Evolutionary conservation across 1,284 basidiomycete species (phyloP).

Genomic region (Trichosporon sp.): DNA sequence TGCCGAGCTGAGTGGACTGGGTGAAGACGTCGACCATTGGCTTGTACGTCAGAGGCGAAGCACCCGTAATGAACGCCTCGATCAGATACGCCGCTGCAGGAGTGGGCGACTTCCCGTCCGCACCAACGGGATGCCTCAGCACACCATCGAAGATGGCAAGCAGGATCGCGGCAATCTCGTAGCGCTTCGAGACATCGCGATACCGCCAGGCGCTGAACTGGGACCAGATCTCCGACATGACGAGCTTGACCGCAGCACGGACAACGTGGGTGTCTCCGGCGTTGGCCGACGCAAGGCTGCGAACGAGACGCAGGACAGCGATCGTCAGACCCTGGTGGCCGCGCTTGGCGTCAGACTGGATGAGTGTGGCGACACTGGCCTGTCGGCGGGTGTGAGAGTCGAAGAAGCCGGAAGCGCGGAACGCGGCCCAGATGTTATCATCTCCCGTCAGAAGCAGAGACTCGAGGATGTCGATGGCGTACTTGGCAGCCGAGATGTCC

Average conservation of each 20-base stretch:
- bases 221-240: conserved; percentile 35
- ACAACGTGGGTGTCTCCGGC: conserved; percentile 26
- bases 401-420: conserved; percentile 40
- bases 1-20: conserved; percentile 26
- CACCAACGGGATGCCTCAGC: conserved; percentile 30
- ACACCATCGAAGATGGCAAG: conserved; percentile 31
- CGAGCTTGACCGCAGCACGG: conserved; percentile 34
- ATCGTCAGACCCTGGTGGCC: conserved; percentile 36
- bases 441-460: conserved; percentile 29
- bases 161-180: conserved; percentile 30
- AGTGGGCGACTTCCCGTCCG: conserved; percentile 20
- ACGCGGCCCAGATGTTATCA: conserved; percentile 29
- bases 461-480: conserved; percentile 36
- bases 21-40: conserved; percentile 39
- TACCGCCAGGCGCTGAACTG: conserved; percentile 42
- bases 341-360: conserved; percentile 30
- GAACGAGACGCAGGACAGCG: conserved; percentile 35
- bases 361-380: conserved; percentile 28
- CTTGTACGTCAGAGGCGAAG: conserved; percentile 39
- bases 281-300: conserved; percentile 25
- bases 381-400: conserved; percentile 28
- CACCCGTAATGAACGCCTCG: conserved; percentile 34
- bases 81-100: conserved; percentile 31
- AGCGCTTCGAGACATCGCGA: conserved; percentile 31
- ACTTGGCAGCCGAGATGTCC: conserved; percentile 17